Percentiles rank a stretch among this genome's conserved stretches.
Conservation (phyloP, 306 rosid genomes). For the Datisca glomerata region DNA sequence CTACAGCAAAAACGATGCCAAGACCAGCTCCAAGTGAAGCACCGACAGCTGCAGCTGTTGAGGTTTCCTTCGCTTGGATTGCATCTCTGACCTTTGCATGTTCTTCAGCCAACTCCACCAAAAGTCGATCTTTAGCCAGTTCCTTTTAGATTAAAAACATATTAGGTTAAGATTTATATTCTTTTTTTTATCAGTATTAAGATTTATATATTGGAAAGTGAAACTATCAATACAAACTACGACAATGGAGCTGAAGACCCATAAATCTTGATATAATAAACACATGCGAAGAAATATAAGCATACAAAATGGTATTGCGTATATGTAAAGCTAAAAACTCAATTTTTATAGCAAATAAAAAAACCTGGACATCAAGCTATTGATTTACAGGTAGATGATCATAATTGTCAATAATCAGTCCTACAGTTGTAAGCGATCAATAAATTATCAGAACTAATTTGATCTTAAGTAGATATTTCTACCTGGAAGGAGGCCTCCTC, state of each 20-base stretch:
- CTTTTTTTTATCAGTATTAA: too few relatives aligned
- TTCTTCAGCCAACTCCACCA: constrained; percentile 63
- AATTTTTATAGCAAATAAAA: too few relatives aligned
- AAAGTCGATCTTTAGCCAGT: constrained; percentile 56
- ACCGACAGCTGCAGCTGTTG: constrained; percentile 81
- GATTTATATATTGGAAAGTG: not conserved
- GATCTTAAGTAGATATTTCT: constrained; percentile 6
- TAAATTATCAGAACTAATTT: too few relatives aligned
- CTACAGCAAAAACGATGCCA: constrained; percentile 77
- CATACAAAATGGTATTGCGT: too few relatives aligned
- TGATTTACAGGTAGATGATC: too few relatives aligned
- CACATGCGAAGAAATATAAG: too few relatives aligned
- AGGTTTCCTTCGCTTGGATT: constrained; percentile 41
- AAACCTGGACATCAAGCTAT: too few relatives aligned
- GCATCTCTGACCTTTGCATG: constrained; percentile 33
- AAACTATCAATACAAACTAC: not conserved
- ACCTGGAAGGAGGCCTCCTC: constrained; percentile 92
- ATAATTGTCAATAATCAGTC: too few relatives aligned
- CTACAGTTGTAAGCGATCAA: too few relatives aligned
- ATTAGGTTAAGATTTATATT: constrained; percentile 1
- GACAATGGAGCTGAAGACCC: too few relatives aligned
- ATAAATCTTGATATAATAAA: too few relatives aligned
- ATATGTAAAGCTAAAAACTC: too few relatives aligned
- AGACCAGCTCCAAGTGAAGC: constrained; percentile 92
- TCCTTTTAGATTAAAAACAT: constrained; percentile 36